Conservation (phyloP, 495 filamentous ascomycete genomes). For the Aspergillus heteromorphus region DNA sequence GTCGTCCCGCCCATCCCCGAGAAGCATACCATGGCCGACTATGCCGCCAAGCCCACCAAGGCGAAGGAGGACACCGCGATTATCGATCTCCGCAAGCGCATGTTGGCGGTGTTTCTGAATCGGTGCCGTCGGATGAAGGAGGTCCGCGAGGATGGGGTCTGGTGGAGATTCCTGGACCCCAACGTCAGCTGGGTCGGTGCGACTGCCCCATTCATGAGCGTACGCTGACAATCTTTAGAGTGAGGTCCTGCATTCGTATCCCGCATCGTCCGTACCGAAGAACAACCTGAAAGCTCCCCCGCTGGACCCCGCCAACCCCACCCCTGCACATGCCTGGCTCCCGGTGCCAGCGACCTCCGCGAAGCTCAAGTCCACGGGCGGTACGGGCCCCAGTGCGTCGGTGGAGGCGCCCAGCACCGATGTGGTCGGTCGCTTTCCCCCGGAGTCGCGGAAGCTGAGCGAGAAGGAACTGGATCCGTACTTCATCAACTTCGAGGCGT, state of each 20-base stretch:
- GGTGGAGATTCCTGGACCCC: constrained; percentile 95
- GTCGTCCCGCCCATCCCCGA: constrained; percentile 96
- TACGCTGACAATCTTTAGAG: constrained; percentile 52
- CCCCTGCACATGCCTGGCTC: constrained; percentile 80
- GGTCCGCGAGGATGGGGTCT: constrained; percentile 87
- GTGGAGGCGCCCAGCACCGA: constrained; percentile 55
- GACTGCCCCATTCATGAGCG: neutral
- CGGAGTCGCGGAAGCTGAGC: constrained; percentile 64
- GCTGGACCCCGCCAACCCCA: constrained; percentile 85
- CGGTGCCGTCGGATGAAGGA: constrained; percentile 90
- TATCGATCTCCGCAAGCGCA: constrained; percentile 91
- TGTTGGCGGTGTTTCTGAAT: constrained; percentile 92
- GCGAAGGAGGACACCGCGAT: constrained; percentile 96
- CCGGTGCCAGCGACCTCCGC: constrained; percentile 80
- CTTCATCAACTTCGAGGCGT: constrained; percentile 83
- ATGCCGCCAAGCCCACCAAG: constrained; percentile 94
- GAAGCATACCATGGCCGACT: constrained; percentile 97
- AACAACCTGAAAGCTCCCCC: constrained; percentile 89
- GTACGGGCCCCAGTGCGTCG: constrained; percentile 39
- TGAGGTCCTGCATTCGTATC: constrained; percentile 86
- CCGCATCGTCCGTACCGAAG: constrained; percentile 87
- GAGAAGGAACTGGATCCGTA: constrained; percentile 94
- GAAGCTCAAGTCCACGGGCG: constrained; percentile 64
- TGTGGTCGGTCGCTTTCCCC: constrained; percentile 75
- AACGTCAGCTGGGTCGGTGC: constrained; percentile 90